Percentiles rank a stretch among this genome's conserved stretches.
Conservation (phyloP, 2,329 filamentous ascomycete species). For the Paracorniculantispora psalliotae region DNA sequence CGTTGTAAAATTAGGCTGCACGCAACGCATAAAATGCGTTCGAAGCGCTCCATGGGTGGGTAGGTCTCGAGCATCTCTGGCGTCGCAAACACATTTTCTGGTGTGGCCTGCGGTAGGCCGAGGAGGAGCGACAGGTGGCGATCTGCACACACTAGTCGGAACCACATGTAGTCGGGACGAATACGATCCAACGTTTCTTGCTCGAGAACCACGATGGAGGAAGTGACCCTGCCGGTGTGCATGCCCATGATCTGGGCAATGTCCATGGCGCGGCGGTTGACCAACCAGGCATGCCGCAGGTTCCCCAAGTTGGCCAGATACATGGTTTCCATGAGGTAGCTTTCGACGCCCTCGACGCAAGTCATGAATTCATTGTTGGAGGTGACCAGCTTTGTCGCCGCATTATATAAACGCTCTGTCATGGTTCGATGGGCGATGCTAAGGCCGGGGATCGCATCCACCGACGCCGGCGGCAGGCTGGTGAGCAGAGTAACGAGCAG, state of each 20-base stretch:
- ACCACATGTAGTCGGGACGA: conserved; percentile 38
- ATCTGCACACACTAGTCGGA: conserved; percentile 39
- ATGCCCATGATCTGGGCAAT: conserved; percentile 40
- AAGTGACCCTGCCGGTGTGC: conserved; percentile 15
- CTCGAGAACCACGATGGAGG: background rate
- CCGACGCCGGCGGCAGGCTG: conserved; percentile 17
- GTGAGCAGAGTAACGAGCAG: conserved; percentile 34
- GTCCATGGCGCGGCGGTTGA: conserved; percentile 38
- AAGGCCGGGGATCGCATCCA: conserved; percentile 9
- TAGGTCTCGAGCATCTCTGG: conserved; percentile 26
- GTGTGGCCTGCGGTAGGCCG: conserved; percentile 38
- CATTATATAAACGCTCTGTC: background rate
- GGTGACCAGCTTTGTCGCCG: background rate
- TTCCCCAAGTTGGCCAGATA: conserved; percentile 43
- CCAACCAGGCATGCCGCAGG: conserved; percentile 41
- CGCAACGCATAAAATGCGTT: conserved; percentile 38
- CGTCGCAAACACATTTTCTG: conserved; percentile 32
- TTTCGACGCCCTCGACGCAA: conserved; percentile 45
- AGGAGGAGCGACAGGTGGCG: conserved; percentile 44
- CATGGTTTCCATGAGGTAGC: conserved; percentile 43
- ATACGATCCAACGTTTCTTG: conserved; percentile 22
- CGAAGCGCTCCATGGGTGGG: conserved; percentile 37
- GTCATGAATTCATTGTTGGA: conserved; percentile 41
- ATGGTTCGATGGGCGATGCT: conserved; percentile 12
- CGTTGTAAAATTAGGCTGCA: conserved; percentile 42